Conservation (phyloP, 495 filamentous ascomycete genomes). For the Talaromyces proteolyticus region DNA sequence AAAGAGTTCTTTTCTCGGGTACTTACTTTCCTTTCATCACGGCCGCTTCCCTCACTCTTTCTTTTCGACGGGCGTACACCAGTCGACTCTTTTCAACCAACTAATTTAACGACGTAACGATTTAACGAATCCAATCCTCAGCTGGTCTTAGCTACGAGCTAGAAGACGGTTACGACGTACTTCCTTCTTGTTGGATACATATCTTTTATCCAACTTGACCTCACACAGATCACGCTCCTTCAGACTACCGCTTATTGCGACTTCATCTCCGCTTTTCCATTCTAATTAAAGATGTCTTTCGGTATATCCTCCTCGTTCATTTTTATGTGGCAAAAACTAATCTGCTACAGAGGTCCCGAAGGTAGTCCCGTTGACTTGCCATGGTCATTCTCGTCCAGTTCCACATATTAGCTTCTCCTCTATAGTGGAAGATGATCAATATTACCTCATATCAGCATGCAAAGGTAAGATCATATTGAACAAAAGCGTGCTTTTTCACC, state of each 20-base stretch:
- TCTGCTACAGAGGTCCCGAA: slow-evolving; percentile 50
- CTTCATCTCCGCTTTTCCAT: not conserved
- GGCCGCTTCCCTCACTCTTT: not conserved
- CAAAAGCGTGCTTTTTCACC: not conserved
- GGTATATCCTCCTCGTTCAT: not conserved
- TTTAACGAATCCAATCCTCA: too few relatives aligned
- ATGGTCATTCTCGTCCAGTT: slow-evolving; percentile 93
- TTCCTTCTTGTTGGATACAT: too few relatives aligned
- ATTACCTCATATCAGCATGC: slow-evolving; percentile 96
- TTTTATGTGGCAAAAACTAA: slow-evolving; percentile 5
- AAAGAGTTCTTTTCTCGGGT: not conserved
- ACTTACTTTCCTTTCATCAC: not conserved
- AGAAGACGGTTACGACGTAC: too few relatives aligned
- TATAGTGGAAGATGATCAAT: slow-evolving; percentile 76
- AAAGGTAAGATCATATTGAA: slow-evolving; percentile 59
- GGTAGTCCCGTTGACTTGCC: slow-evolving; percentile 89
- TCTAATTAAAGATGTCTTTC: not conserved
- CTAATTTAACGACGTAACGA: not conserved
- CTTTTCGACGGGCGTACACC: not conserved
- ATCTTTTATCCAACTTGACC: too few relatives aligned
- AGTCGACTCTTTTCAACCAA: not conserved
- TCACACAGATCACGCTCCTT: too few relatives aligned
- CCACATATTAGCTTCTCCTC: slow-evolving; percentile 93
- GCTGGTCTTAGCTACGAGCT: too few relatives aligned
- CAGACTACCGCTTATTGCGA: not conserved